A percentile compares a stretch with the other conserved stretches of the same genome.
Evolutionary conservation across 306 rosid species (phyloP).

Genomic region (Fagus sylvatica): DNA sequence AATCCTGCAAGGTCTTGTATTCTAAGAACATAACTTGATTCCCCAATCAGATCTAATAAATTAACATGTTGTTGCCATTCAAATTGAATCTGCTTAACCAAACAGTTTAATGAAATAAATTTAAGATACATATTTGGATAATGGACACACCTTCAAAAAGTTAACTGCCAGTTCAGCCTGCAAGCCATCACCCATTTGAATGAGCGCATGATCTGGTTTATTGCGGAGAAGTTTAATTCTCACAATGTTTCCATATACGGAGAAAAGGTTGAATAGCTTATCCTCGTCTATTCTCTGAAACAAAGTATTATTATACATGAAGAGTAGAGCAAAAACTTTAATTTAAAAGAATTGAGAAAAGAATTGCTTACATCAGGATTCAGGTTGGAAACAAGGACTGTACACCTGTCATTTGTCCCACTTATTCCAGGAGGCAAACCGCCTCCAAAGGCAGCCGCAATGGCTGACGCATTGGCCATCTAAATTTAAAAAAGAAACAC

Average conservation of each 20-base stretch:
- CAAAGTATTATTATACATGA: slow-evolving; percentile 25
- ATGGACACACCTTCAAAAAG: slow-evolving; percentile 72
- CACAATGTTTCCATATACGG: slow-evolving; percentile 94
- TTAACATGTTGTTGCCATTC: neutral
- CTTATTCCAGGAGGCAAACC: slow-evolving; percentile 96
- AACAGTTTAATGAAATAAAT: neutral
- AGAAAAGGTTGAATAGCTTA: slow-evolving; percentile 93
- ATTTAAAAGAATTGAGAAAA: neutral
- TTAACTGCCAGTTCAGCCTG: slow-evolving; percentile 97
- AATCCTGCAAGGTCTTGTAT: neutral
- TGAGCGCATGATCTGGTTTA: slow-evolving; percentile 96
- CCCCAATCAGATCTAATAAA: neutral
- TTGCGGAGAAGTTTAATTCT: slow-evolving; percentile 93
- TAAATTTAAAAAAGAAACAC: slow-evolving; percentile 32
- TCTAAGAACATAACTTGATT: neutral
- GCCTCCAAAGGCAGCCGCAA: slow-evolving; percentile 93
- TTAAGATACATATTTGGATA: slow-evolving; percentile 10
- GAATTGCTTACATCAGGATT: slow-evolving; percentile 76
- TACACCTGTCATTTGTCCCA: slow-evolving; percentile 97
- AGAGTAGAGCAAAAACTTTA: slow-evolving; percentile 9
- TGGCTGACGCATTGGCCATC: slow-evolving; percentile 91
- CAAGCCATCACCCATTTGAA: slow-evolving; percentile 99
- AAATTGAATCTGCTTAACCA: neutral
- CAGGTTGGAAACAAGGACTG: slow-evolving; percentile 86
- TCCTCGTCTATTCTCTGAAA: slow-evolving; percentile 96